A percentile compares a stretch with the other conserved stretches of the same genome.
phyloP scores from a whole-genome alignment of 1,139 yeast genomes.

The Geotrichum klebahnii region DNA sequence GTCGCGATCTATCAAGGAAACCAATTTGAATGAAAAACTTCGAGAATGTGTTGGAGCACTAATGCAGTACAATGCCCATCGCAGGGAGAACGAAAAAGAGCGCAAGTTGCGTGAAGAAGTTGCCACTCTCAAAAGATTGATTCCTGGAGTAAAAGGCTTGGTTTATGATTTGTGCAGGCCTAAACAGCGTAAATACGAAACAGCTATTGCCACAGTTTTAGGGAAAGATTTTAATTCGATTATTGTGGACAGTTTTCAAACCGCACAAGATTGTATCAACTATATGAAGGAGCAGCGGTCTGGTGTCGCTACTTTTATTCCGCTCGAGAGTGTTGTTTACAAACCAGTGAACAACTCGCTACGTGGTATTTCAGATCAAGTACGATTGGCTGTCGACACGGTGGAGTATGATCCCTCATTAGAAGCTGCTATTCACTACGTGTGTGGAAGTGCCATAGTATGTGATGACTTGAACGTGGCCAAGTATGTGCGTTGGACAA shows the following conservation, averaged over 20 bases:
- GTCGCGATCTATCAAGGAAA: slow-evolving; percentile 47
- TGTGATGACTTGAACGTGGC: slow-evolving; percentile 71
- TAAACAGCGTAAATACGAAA: slow-evolving; percentile 65
- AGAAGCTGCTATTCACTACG: slow-evolving; percentile 76
- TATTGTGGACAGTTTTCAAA: slow-evolving; percentile 68
- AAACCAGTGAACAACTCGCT: slow-evolving; percentile 53
- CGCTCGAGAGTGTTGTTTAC: slow-evolving; percentile 73
- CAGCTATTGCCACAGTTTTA: slow-evolving; percentile 72
- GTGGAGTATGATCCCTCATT: slow-evolving; percentile 63
- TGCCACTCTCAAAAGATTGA: slow-evolving; percentile 58
- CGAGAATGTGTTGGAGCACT: slow-evolving; percentile 58
- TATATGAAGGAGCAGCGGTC: slow-evolving; percentile 80
- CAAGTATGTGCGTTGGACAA: slow-evolving; percentile 66
- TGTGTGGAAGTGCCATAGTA: slow-evolving; percentile 76
- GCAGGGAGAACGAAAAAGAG: slow-evolving; percentile 71
- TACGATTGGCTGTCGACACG: slow-evolving; percentile 62
- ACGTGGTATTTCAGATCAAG: slow-evolving; percentile 53
- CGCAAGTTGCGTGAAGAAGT: slow-evolving; percentile 68
- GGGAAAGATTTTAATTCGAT: slow-evolving; percentile 81
- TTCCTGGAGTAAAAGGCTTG: slow-evolving; percentile 80
- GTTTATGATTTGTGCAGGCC: slow-evolving; percentile 80
- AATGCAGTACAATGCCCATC: slow-evolving; percentile 69
- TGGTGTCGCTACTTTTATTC: slow-evolving; percentile 84
- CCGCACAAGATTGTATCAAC: slow-evolving; percentile 79
- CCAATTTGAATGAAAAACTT: slow-evolving; percentile 58